Evolutionary conservation across 2,329 filamentous ascomycete species (phyloP), one percentile per base, ranked within the genome.

Genomic region (Pezicula radicicola): DNA sequence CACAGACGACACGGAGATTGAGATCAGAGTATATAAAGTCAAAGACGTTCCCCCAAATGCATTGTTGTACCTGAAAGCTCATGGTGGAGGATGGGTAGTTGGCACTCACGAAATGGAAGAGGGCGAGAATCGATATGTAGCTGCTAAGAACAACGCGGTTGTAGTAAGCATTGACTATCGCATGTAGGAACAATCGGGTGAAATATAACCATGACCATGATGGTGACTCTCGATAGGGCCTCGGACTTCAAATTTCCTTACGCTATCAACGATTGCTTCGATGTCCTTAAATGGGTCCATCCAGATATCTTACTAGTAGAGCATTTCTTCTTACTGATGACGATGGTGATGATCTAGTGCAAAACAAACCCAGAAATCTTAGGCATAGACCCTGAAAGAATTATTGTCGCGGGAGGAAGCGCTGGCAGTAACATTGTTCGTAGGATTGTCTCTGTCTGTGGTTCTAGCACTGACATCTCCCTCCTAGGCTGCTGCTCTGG

Each of bases 151-250:
- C 18, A 28, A 45, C 6, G 47, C 30, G 3, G 53, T 59, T 5
- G 55, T 59, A 19, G 53, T 55, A 39, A 53, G 55, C 40, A 44
- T 59, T 9, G 57, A 59, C 47, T 59, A 59, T 19, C 28, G 57
- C 16, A 45, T 28, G 55, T 56, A 21, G n/a, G n/a, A n/a, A n/a
- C n/a, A n/a, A n/a, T n/a, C n/a, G n/a, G n/a, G n/a, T n/a, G n/a
- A n/a, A n/a, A n/a, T n/a, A n/a, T n/a, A n/a, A n/a, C n/a, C n/a
- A n/a, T n/a, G n/a, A n/a, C n/a, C n/a, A n/a, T n/a, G n/a, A n/a
- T n/a, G 18, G 48, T 44, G 28, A 39, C 6, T 28, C 5, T 15
- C 4, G 19, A 7, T 25, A 57, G 55, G 35, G 55, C 55, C 1
- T 55, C 57, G 2, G 57, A 59, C n/a, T 57, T 28, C 30, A 53